phyloP scores from a whole-genome alignment of 2,329 filamentous ascomycete species.

The Blastomyces parvus region DNA sequence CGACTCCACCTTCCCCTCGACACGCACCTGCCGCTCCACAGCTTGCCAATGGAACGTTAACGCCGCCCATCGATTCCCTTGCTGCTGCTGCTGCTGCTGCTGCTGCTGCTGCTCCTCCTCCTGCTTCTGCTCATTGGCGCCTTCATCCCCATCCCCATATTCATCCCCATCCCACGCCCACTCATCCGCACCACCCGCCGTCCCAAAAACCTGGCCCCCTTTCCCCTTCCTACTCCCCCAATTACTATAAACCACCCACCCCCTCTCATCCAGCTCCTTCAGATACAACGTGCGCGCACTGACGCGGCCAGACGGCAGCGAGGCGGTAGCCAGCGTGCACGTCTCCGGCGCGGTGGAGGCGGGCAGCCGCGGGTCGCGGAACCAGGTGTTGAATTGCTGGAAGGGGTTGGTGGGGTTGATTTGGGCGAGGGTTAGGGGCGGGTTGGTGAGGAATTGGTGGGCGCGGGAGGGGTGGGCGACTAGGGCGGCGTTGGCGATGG shows the following conservation, averaged over 20 bases:
- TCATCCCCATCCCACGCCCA: constrained; percentile 13
- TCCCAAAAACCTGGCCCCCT: constrained; percentile 33
- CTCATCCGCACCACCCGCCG: constrained; percentile 11
- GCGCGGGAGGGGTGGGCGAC: constrained; percentile 33
- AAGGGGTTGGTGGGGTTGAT: constrained; percentile 50
- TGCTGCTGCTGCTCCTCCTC: too few species aligned
- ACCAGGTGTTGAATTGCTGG: constrained; percentile 84
- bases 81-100: constrained; percentile 11
- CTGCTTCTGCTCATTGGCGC: too few species aligned
- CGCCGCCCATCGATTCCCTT: constrained; percentile 62
- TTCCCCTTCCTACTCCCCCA: constrained; percentile 59
- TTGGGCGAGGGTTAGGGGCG: constrained; percentile 33
- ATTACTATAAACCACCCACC: constrained; percentile 92
- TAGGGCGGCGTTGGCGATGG: constrained; percentile 27
- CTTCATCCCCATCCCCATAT: constrained; percentile 11
- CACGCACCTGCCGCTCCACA: constrained; percentile 78
- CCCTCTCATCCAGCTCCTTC: constrained; percentile 75
- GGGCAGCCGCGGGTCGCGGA: constrained; percentile 56
- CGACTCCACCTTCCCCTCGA: constrained; percentile 67
- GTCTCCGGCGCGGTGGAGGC: constrained; percentile 72
- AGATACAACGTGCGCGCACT: constrained; percentile 83
- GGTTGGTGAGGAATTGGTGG: constrained; percentile 37
- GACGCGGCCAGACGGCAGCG: constrained; percentile 72
- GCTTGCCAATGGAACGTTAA: constrained; percentile 87
- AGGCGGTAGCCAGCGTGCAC: constrained; percentile 75